phyloP scores from a whole-genome alignment of 345 rosid species.

The Noccaea caerulescens region DNA sequence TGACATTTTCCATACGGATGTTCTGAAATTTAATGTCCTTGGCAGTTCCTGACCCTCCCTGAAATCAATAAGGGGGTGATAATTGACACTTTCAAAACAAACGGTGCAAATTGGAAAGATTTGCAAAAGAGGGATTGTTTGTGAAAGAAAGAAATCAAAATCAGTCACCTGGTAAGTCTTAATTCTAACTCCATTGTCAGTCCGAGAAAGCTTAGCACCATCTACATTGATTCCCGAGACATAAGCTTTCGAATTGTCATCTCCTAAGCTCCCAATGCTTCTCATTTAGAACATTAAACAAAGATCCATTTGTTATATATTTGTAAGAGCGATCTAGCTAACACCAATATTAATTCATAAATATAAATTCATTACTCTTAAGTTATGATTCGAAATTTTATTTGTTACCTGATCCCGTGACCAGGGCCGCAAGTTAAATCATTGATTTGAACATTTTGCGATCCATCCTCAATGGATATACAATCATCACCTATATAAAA shows the following conservation, averaged over 20 bases:
- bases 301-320: neutral
- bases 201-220: constrained; percentile 64
- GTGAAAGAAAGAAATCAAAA: neutral
- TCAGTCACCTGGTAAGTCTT: constrained; percentile 80
- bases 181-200: constrained; percentile 85
- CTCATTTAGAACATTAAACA: neutral
- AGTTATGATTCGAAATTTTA: neutral
- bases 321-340: neutral
- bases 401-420: constrained; percentile 42
- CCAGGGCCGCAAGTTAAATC: constrained; percentile 45
- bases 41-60: constrained; percentile 96
- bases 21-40: constrained; percentile 72
- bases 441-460: constrained; percentile 39
- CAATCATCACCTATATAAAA: constrained; percentile 78
- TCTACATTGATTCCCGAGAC: constrained; percentile 69
- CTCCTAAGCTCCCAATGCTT: constrained; percentile 91
- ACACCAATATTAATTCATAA: neutral
- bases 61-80: neutral
- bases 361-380: neutral
- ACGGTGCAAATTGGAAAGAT: neutral
- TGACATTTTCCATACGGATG: constrained; percentile 69
- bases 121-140: neutral
- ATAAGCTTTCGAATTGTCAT: constrained; percentile 54
- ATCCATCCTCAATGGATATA: constrained; percentile 57
- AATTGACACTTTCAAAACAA: constrained; percentile 5